Evolutionary conservation across 768 basidiomycete genomes (phyloP).

Genomic region (Boletus fagicola): DNA sequence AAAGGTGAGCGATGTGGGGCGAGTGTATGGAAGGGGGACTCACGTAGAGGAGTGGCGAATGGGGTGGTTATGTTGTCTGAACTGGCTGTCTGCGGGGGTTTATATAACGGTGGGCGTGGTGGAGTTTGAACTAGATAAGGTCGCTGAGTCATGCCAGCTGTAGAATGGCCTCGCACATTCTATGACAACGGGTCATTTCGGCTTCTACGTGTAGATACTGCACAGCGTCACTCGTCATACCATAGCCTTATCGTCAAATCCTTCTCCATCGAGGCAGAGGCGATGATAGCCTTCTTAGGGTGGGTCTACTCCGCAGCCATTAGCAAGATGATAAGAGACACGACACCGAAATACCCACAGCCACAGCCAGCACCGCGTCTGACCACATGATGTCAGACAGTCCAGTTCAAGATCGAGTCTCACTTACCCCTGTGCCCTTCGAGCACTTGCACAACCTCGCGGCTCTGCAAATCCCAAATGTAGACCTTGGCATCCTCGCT

Average conservation of each 20-base stretch:
- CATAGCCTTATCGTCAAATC: slow-evolving; percentile 84
- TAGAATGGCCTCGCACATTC: slow-evolving; percentile 13
- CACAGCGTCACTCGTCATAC: slow-evolving; percentile 46
- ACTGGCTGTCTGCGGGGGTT: not conserved
- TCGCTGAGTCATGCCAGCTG: slow-evolving; percentile 8
- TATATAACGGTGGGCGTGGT: slow-evolving; percentile 12
- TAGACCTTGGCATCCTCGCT: slow-evolving; percentile 88
- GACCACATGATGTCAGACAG: not conserved
- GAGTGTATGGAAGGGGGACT: not conserved
- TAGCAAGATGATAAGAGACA: not conserved
- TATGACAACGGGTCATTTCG: not conserved
- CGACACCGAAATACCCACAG: slow-evolving; percentile 45
- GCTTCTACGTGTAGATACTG: not conserved
- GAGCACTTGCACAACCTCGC: slow-evolving; percentile 69
- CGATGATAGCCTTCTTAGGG: slow-evolving; percentile 71
- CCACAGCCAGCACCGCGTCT: slow-evolving; percentile 74
- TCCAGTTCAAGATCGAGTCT: not conserved
- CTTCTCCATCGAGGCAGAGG: slow-evolving; percentile 88
- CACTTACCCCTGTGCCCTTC: slow-evolving; percentile 77
- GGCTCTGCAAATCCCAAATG: slow-evolving; percentile 86
- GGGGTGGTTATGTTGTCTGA: slow-evolving; percentile 5
- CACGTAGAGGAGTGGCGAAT: not conserved
- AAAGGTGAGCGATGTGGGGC: not conserved
- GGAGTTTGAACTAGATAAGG: slow-evolving; percentile 13
- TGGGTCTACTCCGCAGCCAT: slow-evolving; percentile 55